phyloP scores from a whole-genome alignment of 2,329 filamentous ascomycete species.

The Aspergillus aculeatinus region DNA sequence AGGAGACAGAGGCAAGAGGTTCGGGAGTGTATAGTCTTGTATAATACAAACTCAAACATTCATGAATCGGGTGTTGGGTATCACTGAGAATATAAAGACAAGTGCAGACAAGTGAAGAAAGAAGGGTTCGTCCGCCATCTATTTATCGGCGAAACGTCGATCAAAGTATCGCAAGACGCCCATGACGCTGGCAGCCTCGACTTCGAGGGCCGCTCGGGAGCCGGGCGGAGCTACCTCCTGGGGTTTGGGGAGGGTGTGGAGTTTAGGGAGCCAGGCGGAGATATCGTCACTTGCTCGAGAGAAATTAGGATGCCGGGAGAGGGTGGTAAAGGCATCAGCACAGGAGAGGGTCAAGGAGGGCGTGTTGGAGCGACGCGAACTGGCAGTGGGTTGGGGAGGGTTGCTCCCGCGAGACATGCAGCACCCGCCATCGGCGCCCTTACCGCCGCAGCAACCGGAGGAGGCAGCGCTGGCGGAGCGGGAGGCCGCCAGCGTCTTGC shows the following conservation, averaged over 20 bases:
- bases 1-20: neutral
- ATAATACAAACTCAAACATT: conserved; percentile 30
- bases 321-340: conserved; percentile 74
- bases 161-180: conserved; percentile 81
- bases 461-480: conserved; percentile 38
- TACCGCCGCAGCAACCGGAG: conserved; percentile 62
- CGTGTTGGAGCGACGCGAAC: conserved; percentile 33
- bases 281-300: conserved; percentile 71
- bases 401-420: conserved; percentile 49
- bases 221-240: conserved; percentile 33
- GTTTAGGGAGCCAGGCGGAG: conserved; percentile 71
- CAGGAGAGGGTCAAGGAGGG: conserved; percentile 64
- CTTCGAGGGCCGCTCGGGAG: conserved; percentile 63
- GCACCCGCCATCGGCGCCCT: conserved; percentile 60
- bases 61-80: conserved; percentile 27
- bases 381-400: conserved; percentile 25
- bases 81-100: conserved; percentile 17
- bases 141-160: conserved; percentile 60
- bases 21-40: conserved; percentile 6
- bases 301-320: conserved; percentile 75
- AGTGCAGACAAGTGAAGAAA: conserved; percentile 1
- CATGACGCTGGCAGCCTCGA: conserved; percentile 82
- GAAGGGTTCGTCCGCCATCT: conserved; percentile 7
- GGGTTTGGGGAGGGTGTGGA: conserved; percentile 57
- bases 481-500: conserved; percentile 72